Percentiles rank a stretch among this genome's conserved stretches.
phyloP scores from a whole-genome alignment of 2,329 filamentous ascomycete genomes.

The Tolypocladium tundrense region DNA sequence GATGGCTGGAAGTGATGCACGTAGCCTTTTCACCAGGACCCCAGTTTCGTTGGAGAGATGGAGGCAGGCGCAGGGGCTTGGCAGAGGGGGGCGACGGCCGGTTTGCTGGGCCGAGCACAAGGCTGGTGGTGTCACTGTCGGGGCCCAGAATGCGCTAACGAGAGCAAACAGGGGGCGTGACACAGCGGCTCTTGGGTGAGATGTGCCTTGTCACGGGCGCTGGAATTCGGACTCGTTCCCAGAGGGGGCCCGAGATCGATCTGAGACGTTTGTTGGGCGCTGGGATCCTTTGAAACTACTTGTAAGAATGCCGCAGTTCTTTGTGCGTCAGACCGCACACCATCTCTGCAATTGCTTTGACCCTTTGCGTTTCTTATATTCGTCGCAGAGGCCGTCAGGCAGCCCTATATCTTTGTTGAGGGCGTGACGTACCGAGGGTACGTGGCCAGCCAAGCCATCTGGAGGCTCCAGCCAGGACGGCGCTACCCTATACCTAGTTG shows the following conservation, averaged over 20 bases:
- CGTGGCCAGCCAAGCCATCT: conserved; percentile 1
- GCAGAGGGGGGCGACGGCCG: neutral
- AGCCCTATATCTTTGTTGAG: neutral
- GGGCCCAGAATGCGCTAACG: neutral
- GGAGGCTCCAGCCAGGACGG: neutral
- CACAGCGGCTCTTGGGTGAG: neutral
- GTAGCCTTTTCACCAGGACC: conserved; percentile 17
- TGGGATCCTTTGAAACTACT: neutral
- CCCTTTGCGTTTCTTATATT: neutral
- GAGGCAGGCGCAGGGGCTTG: conserved; percentile 7
- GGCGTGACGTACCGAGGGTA: conserved; percentile 2
- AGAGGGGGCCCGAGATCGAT: neutral
- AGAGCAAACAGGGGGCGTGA: neutral
- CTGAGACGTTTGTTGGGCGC: neutral
- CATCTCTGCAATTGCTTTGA: neutral
- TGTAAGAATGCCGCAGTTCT: neutral
- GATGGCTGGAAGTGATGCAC: conserved; percentile 12
- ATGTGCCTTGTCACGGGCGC: neutral
- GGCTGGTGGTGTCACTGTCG: neutral
- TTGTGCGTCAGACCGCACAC: neutral
- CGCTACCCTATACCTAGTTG: neutral
- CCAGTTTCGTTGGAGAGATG: conserved; percentile 1
- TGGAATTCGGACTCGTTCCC: neutral
- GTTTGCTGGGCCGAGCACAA: neutral
- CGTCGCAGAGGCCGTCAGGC: neutral